phyloP scores from a whole-genome alignment of 805 yeast genomes.

The Tetrapisispora pingtungensis region DNA sequence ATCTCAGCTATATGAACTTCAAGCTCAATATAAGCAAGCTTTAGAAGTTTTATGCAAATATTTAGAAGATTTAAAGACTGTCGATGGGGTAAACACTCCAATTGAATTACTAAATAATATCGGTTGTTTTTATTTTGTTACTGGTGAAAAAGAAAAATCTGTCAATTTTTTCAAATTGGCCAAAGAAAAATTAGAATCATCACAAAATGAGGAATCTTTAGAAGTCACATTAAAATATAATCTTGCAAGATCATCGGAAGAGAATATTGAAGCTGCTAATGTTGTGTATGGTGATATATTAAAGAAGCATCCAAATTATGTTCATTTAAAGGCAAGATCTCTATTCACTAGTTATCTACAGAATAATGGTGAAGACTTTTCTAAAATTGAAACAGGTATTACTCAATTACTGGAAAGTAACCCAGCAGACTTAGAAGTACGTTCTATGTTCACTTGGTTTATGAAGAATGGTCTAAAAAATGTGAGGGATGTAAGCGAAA shows the following conservation, averaged over 20 bases:
- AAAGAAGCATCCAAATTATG: slow-evolving; percentile 53
- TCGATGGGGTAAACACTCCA: slow-evolving; percentile 32
- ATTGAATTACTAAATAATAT: slow-evolving; percentile 67
- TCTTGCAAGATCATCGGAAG: slow-evolving; percentile 64
- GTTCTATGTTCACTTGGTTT: slow-evolving; percentile 92
- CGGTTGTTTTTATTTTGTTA: slow-evolving; percentile 71
- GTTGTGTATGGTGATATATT: slow-evolving; percentile 46
- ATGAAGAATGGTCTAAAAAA: slow-evolving; percentile 33
- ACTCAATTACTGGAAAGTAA: slow-evolving; percentile 40
- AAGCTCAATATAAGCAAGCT: slow-evolving; percentile 53
- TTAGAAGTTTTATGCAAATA: slow-evolving; percentile 54
- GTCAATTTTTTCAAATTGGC: slow-evolving; percentile 45
- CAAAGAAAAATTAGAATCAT: slow-evolving; percentile 12
- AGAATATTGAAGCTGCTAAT: slow-evolving; percentile 22
- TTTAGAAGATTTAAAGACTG: slow-evolving; percentile 36
- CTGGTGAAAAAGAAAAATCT: slow-evolving; percentile 51
- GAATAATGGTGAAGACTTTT: slow-evolving; percentile 29
- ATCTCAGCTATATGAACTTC: slow-evolving; percentile 59
- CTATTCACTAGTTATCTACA: slow-evolving; percentile 47
- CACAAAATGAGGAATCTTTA: slow-evolving; percentile 22
- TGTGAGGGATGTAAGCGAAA: slow-evolving; percentile 7
- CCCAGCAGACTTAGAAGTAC: slow-evolving; percentile 62
- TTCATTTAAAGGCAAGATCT: slow-evolving; percentile 65
- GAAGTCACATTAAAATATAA: slow-evolving; percentile 53
- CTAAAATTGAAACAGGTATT: slow-evolving; percentile 3